Evolutionary conservation across 2,329 filamentous ascomycete genomes (phyloP), one percentile per base, ranked within the genome.

Genomic region (Colletotrichum viniferum): DNA sequence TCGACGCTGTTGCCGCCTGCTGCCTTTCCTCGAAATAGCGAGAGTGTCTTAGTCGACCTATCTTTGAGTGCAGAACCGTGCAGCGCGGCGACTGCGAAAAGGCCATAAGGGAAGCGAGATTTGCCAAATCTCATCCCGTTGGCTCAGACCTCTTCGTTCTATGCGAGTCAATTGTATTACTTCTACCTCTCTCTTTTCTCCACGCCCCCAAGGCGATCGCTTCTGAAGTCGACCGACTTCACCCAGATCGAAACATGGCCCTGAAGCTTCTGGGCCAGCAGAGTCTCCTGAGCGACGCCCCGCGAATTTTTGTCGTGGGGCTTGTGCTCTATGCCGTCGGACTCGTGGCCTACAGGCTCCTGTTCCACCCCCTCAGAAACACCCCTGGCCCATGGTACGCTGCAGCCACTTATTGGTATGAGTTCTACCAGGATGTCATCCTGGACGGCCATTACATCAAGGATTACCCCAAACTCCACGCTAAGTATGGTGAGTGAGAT

Each of bases 341-440:
- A n/a, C 52, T 68, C 16, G 68, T 70, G 26, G 43, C 82, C 30
- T 82, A 81, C 71, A 77, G 79, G 60, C 63, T 82, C 7, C 77
- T 78, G 48, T 76, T 82, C 30, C 81, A 84, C 60, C 82, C 82
- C 5, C 75, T 84, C 8, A 76, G 80, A 16, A 69, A 71, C 4
- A 79, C 83, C 38, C 81, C 82, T 2, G 82, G 82, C 30, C 82
- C 81, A 12, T 82, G 79, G 68, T 60, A 81, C 21, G 78, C 80
- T 5, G 81, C 81, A 4, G 62, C 79, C 18, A 79, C 79, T 1
- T 76, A 77, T 7, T 77, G 77, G 55, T 81, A 81, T 34, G 82
- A 84, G 62, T 82, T 78, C 10, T 84, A 71, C 30, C 69, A 71
- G 30, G 69, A 71, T 65, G 69, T 71, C 10, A 66, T 71, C 34